Evolutionary conservation across 257 asterid genomes (phyloP), one percentile per base, ranked within the genome.

Genomic region (Linaria vulgaris): DNA sequence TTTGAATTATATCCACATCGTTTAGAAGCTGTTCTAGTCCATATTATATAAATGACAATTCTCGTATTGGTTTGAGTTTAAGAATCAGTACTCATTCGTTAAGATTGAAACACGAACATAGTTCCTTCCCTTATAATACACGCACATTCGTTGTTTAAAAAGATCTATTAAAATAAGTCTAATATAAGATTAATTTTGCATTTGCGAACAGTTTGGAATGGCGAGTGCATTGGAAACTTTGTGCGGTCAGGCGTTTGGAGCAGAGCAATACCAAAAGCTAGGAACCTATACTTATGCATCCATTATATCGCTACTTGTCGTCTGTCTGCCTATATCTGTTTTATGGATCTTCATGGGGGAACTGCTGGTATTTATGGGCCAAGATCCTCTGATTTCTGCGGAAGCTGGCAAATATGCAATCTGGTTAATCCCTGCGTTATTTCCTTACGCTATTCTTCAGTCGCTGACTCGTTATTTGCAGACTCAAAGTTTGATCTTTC

Each of bases 241-340:
- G 20, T 85, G 85, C 23, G 92, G 88, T 12, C 92, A 85, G 72
- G 94, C 85, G 5, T 73, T 52, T 66, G 88, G 91, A 64, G 88
- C 88, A 1, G 50, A 68, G 56, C 81, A 75, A 25, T 72, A 79
- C 61, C 66, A 63, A 8, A 76, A 74, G 55, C 76, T 85, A 13
- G 84, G 85, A 69, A 66, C 47, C 1, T 79, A 70, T 41, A 78
- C 79, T n/a, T 77, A 68, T 48, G 79, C 69, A 27, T 74, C 81
- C 14, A 56, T 63, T 21, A 13, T 80, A 27, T 78, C 76, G 34
- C 85, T 85, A 7, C 49, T 68, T 30, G 12, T 68, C 10, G 75
- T 68, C 15, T 85, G 89, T 70, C 3, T 78, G 13, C 94, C 89
- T 0, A 31, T 80, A 52, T 80, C 79, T 12, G 0, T 76, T 52